Conservation (phyloP, 2,329 filamentous ascomycete genomes). For the Cytospora schulzeri region DNA sequence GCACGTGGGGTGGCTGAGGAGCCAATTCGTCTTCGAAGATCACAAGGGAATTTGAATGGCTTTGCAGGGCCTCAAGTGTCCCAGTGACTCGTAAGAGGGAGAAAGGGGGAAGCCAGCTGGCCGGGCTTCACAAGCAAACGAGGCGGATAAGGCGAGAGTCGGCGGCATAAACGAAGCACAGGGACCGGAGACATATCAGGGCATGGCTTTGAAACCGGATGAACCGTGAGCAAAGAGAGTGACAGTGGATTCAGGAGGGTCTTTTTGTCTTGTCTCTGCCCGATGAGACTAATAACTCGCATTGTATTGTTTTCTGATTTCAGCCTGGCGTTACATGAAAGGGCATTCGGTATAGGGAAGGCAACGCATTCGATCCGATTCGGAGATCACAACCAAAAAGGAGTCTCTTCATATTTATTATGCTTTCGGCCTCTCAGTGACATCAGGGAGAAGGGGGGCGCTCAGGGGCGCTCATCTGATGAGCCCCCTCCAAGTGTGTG, state of each 20-base stretch:
- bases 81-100: neutral
- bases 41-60: neutral
- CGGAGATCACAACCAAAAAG: slow-evolving; percentile 17
- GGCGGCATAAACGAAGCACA: neutral
- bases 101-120: neutral
- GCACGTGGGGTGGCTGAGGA: neutral
- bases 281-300: slow-evolving; percentile 25
- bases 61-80: neutral
- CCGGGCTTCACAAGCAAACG: neutral
- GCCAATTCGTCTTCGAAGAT: neutral
- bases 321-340: slow-evolving; percentile 28
- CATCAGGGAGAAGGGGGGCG: neutral
- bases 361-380: slow-evolving; percentile 22
- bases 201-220: neutral
- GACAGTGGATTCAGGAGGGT: slow-evolving; percentile 4
- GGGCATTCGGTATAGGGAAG: slow-evolving; percentile 26
- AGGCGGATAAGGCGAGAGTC: neutral
- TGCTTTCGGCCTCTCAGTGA: slow-evolving; percentile 1
- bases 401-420: slow-evolving; percentile 5
- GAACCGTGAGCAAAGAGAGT: neutral
- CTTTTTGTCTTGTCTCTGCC: slow-evolving; percentile 1
- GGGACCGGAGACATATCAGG: neutral
- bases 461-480: no score
- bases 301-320: slow-evolving; percentile 27
- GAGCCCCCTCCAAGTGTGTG: neutral